Evolutionary conservation across 192 early-diverging fungal species (phyloP).

Genomic region (Entrophospora sp.): DNA sequence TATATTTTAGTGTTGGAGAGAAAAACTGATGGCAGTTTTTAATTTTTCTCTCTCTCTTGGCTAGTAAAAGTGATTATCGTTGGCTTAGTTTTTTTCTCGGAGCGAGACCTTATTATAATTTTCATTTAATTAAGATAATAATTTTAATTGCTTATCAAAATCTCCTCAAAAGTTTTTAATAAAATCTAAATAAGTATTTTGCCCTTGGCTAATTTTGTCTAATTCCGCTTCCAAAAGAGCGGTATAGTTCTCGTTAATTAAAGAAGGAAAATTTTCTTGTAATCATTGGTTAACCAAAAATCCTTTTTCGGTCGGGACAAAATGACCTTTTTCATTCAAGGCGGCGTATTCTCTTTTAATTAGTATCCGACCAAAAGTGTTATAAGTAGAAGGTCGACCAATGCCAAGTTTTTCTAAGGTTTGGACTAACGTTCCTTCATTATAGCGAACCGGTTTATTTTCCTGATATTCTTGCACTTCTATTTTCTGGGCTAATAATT

Average conservation of each 20-base stretch:
- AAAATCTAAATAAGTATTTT: slow-evolving; percentile 2
- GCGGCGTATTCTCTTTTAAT: background rate
- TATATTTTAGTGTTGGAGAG: too few relatives aligned
- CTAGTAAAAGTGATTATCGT: background rate
- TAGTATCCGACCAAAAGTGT: background rate
- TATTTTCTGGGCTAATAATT: slow-evolving; percentile 3
- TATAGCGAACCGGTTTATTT: slow-evolving; percentile 3
- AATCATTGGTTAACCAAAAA: background rate
- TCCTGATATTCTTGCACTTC: background rate
- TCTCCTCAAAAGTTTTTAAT: background rate
- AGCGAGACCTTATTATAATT: background rate
- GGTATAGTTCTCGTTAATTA: background rate
- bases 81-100: background rate
- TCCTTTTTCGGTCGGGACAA: background rate
- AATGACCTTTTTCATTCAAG: slow-evolving; percentile 2
- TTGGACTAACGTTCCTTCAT: slow-evolving; percentile 1
- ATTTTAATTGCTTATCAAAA: background rate
- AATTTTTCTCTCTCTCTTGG: background rate
- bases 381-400: slow-evolving; percentile 7
- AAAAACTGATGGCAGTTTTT: background rate
- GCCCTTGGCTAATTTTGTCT: slow-evolving; percentile 6
- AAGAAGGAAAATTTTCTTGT: background rate
- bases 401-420: background rate
- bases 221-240: background rate
- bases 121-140: background rate